Conservation (phyloP, 164 flowering plant genomes). For the Magnolia sinica region DNA sequence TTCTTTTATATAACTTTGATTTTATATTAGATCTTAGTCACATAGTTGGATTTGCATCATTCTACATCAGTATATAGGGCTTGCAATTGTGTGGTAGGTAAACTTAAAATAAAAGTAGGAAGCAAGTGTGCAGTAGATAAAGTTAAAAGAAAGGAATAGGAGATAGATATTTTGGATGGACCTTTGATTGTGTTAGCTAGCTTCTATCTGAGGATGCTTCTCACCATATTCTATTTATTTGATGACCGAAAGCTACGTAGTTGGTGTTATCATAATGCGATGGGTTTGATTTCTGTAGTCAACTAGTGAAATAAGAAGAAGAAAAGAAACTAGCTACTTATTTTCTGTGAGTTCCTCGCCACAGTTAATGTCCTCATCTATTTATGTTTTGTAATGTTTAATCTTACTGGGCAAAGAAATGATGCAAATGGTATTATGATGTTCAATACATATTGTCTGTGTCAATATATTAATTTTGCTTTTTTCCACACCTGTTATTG, state of each 20-base stretch:
- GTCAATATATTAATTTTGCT: neutral
- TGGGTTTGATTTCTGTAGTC: neutral
- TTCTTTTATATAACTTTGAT: no score
- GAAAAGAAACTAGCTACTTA: neutral
- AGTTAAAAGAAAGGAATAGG: no score
- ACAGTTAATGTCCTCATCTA: neutral
- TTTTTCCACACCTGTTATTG: neutral
- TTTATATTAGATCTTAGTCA: no score
- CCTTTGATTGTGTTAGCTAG: neutral
- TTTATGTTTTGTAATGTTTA: neutral
- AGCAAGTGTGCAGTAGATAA: no score
- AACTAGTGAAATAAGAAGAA: neutral
- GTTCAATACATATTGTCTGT: neutral
- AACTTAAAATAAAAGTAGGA: no score
- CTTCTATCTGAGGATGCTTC: neutral
- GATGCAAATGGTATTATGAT: no score
- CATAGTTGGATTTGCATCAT: no score
- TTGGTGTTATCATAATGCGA: neutral
- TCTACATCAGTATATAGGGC: no score
- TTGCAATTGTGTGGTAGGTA: no score
- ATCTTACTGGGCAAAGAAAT: neutral
- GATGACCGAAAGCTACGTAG: neutral
- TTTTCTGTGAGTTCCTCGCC: neutral
- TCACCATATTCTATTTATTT: neutral
- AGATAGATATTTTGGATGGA: neutral